Percentiles rank a stretch among this genome's conserved stretches.
Conservation (phyloP, 768 basidiomycete species). For the Macrolepiota albuminosa region DNA sequence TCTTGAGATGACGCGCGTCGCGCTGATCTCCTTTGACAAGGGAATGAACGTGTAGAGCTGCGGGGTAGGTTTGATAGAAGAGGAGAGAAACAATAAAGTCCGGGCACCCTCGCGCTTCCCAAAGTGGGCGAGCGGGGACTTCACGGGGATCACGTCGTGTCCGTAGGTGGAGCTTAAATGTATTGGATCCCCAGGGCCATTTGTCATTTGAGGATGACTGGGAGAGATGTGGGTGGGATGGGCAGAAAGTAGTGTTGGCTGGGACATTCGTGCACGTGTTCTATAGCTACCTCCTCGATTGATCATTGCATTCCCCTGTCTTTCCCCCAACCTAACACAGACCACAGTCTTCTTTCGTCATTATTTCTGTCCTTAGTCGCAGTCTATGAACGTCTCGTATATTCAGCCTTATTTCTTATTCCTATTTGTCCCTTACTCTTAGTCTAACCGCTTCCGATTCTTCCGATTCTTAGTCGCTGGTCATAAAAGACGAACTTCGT, state of each 20-base stretch:
- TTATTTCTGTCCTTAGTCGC: no score
- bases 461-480: no score
- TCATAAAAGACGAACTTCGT: no score
- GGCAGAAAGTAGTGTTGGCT: not conserved
- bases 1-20: constrained; percentile 84
- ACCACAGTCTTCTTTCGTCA: no score
- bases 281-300: no score
- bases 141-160: constrained; percentile 83
- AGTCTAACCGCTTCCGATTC: no score
- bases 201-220: constrained; percentile 64
- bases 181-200: constrained; percentile 70
- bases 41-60: constrained; percentile 63
- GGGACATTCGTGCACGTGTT: constrained; percentile 44
- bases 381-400: no score
- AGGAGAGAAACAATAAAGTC: constrained; percentile 45
- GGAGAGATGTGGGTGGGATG: not conserved
- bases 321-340: no score
- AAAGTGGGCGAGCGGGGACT: constrained; percentile 75
- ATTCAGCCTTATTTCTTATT: no score
- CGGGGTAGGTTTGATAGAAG: constrained; percentile 55
- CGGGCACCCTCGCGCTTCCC: constrained; percentile 46
- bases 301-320: no score
- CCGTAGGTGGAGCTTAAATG: constrained; percentile 74
- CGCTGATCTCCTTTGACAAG: constrained; percentile 67
- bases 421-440: no score